These are phyloP conservation scores for Penicillium ucsense DNA, from an alignment of 495 filamentous ascomycete species.

Conservation along the genomic window DNA sequence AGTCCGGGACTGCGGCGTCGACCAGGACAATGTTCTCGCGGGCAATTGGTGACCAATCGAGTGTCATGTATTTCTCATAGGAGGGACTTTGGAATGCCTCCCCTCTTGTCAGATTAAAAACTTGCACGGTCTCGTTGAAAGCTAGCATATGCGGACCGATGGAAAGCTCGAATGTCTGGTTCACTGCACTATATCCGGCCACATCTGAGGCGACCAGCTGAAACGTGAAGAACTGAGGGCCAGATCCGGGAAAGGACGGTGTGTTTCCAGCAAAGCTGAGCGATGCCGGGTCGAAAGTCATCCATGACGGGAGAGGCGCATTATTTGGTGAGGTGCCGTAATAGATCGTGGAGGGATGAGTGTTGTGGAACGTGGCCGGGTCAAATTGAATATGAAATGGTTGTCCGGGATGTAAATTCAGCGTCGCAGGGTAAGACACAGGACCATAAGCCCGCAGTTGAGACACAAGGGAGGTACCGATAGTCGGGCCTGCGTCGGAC, in stretches of 20 bases:
- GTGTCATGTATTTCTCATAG: constrained; percentile 43
- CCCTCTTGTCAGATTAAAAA: constrained; percentile 50
- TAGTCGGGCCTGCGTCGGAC: constrained; percentile 38
- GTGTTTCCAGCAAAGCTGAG: constrained; percentile 69
- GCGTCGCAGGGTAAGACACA: constrained; percentile 34
- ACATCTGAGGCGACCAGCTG: constrained; percentile 74
- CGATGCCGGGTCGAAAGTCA: constrained; percentile 54
- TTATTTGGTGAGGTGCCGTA: constrained; percentile 72
- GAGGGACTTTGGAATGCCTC: constrained; percentile 43
- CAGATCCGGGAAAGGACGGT: constrained; percentile 54
- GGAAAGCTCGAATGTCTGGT: constrained; percentile 56
- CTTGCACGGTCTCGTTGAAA: constrained; percentile 47
- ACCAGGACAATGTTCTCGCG: constrained; percentile 38
- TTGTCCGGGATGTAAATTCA: constrained; percentile 36
- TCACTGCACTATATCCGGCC: constrained; percentile 59
- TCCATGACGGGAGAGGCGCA: constrained; percentile 80
- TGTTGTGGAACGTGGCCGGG: constrained; percentile 38
- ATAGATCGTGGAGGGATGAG: constrained; percentile 45
- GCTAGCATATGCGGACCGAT: constrained; percentile 59
- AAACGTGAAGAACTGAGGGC: constrained; percentile 64
- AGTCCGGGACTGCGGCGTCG: constrained; percentile 48
- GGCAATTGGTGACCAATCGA: constrained; percentile 49
- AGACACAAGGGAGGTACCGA: constrained; percentile 34
- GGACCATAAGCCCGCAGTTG: constrained; percentile 39
- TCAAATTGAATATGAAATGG: constrained; percentile 39